Evolutionary conservation across 352 stramenopile genomes (phyloP).

Genomic region (Peronospora tabacina): DNA sequence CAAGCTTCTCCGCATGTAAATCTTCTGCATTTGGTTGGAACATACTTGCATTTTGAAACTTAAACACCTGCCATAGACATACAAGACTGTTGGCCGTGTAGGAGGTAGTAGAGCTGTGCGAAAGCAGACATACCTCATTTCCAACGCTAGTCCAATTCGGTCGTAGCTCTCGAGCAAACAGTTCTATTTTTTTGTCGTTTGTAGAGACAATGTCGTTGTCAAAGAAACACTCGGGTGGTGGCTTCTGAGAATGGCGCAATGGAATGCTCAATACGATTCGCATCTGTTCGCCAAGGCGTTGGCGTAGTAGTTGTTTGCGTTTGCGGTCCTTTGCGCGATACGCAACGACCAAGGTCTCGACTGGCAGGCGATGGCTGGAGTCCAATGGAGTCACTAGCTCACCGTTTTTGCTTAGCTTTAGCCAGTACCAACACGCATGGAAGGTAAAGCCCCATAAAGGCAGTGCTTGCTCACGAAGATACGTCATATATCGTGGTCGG

Average conservation of each 20-base stretch:
- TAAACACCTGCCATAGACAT: conserved; percentile 35
- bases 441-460: conserved; percentile 52
- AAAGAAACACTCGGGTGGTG: conserved; percentile 56
- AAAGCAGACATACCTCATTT: conserved; percentile 35
- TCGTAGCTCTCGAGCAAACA: conserved; percentile 65
- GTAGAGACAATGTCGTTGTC: conserved; percentile 3
- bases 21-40: conserved; percentile 7
- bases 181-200: conserved; percentile 32
- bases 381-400: conserved; percentile 53
- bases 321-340: conserved; percentile 26
- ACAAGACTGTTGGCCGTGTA: background rate
- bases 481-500: conserved; percentile 43
- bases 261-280: conserved; percentile 58
- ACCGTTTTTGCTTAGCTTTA: conserved; percentile 51
- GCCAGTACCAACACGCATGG: conserved; percentile 65
- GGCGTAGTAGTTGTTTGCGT: conserved; percentile 12
- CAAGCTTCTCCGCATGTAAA: background rate
- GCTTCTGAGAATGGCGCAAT: conserved; percentile 72
- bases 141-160: conserved; percentile 55
- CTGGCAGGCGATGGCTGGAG: conserved; percentile 53
- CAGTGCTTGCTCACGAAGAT: conserved; percentile 50
- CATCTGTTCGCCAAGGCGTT: conserved; percentile 26
- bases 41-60: conserved; percentile 33
- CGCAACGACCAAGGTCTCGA: conserved; percentile 60
- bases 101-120: background rate